Evolutionary conservation across 2,329 filamentous ascomycete genomes (phyloP), one percentile per base, ranked within the genome.

Genomic region (Trichoderma breve): DNA sequence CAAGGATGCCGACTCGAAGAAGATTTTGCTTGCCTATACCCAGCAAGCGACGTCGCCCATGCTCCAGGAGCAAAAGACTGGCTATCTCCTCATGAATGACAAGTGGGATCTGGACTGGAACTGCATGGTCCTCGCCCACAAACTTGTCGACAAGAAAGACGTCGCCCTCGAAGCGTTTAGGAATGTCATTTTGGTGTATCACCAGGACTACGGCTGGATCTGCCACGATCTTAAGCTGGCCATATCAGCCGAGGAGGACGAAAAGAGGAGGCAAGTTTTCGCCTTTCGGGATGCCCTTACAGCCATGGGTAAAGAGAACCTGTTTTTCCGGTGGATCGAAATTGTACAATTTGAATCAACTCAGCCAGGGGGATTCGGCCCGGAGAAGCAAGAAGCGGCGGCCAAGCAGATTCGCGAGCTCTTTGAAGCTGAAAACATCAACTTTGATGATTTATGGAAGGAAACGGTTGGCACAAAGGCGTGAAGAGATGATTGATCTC

Each of bases 261-360:
- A 90, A 73, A 87, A 88, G 62, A 84, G 90, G 75, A 88, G 90
- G 74, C 93, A 96, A 81, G 91, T 98, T 9, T 88, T 96, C 74
- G 87, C 88, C 3, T 97, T 98, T 80, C 91, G 93, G 76, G 92
- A 96, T 57, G 90, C 90, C 24, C 85, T 98, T 76, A 86, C 88
- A 1, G 86, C 86, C 3, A 86, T 96, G 81, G 94, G 92, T 57
- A 97, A 97, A 82, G 95, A 97, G 80, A 90, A 92, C 74, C 81
- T 98, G 68, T 98, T 98, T 83, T 97, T 93, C 83, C 89, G 92
- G 70, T 97, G 94, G 94, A 93, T 97, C 63, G 95, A 98, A 83
- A 88, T 97, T 78, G 90, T 98, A 64, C 94, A 98, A 82, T 97
- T 90, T 77, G 94, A 97, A 82, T 91, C 93, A 55, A 91, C 90